A percentile compares a stretch with the other conserved stretches of the same genome.
Conservation (phyloP, 257 asterid genomes). For the Solanum chmielewskii region DNA sequence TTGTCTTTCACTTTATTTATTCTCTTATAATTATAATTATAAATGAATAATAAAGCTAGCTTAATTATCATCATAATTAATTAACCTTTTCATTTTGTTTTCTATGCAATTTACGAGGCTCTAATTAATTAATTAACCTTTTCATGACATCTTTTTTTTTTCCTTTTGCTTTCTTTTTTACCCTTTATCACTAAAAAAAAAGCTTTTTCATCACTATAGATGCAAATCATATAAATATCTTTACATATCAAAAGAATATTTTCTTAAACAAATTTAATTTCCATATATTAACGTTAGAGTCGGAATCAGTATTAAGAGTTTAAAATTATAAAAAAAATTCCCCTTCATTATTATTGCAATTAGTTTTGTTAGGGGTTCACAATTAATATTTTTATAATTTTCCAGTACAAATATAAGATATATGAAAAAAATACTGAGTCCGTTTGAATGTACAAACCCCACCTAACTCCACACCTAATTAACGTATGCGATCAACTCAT, state of each 20-base stretch:
- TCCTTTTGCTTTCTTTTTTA: background rate
- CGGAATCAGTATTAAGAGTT: rapidly evolving
- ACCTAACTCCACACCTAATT: background rate
- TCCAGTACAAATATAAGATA: background rate
- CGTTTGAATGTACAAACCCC: rapidly evolving
- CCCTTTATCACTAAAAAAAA: conserved; percentile 12
- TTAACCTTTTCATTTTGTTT: conserved; percentile 8
- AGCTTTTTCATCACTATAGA: background rate
- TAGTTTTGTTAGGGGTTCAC: background rate
- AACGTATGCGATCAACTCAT: background rate
- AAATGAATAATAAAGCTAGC: background rate
- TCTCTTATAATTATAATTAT: background rate
- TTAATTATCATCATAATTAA: conserved; percentile 10
- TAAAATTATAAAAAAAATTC: too few relatives aligned
- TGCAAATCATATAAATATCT: background rate
- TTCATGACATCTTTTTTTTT: conserved; percentile 21
- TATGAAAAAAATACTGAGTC: rapidly evolving
- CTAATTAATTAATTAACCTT: conserved; percentile 7
- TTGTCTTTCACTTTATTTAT: conserved; percentile 6
- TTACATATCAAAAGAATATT: background rate
- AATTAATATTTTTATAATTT: too few relatives aligned
- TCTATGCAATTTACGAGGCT: conserved; percentile 8
- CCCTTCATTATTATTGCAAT: background rate
- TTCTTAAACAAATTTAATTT: background rate
- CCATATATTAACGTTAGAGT: background rate